Evolutionary conservation across 345 rosid species (phyloP).

Genomic region (Salix udensis): DNA sequence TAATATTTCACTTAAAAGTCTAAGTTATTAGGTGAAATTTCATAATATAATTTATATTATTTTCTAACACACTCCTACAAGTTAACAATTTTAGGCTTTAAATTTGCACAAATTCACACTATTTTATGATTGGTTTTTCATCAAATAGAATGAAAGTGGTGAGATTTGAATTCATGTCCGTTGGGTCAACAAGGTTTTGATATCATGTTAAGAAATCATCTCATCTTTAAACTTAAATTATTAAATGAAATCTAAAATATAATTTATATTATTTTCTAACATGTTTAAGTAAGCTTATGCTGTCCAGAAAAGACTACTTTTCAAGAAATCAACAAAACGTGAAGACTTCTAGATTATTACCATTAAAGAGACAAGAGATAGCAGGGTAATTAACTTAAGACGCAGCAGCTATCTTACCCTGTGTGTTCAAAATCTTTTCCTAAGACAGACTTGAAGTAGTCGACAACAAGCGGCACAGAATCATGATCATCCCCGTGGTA

Average conservation of each 20-base stretch:
- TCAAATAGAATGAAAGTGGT: accelerated
- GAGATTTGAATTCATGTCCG: too few species aligned
- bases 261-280: too few species aligned
- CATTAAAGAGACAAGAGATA: neutral
- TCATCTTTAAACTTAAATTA: too few species aligned
- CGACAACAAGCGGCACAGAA: constrained; percentile 20
- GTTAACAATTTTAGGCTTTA: too few species aligned
- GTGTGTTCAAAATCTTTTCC: constrained; percentile 45
- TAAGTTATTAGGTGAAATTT: accelerated
- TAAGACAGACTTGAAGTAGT: constrained; percentile 39
- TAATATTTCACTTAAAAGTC: too few species aligned
- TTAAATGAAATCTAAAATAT: too few species aligned
- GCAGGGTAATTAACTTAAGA: neutral
- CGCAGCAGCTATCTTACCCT: constrained; percentile 34
- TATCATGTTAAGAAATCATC: too few species aligned
- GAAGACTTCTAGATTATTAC: neutral
- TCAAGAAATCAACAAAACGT: neutral
- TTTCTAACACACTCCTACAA: too few species aligned
- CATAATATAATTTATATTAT: too few species aligned
- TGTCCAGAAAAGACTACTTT: neutral
- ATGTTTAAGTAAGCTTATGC: too few species aligned
- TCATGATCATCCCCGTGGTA: constrained; percentile 16
- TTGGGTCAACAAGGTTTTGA: accelerated
- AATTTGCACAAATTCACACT: accelerated
- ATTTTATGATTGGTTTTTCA: accelerated